A percentile compares a stretch with the other conserved stretches of the same genome.
Evolutionary conservation across 129 eudicot genomes (phyloP).

Genomic region (Centrapalus pauciflorus): DNA sequence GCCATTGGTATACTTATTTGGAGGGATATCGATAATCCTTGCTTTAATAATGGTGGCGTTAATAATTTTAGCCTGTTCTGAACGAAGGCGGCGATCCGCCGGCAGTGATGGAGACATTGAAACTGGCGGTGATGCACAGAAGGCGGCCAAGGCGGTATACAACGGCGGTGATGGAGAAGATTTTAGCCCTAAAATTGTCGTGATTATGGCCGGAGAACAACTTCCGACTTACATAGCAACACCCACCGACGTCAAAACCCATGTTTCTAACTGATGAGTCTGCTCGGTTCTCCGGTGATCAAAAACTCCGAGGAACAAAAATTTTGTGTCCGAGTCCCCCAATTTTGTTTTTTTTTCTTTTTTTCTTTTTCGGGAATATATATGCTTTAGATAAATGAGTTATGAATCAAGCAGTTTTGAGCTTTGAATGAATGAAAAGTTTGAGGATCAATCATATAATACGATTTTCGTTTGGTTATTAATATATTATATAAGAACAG

Average conservation of each 20-base stretch:
- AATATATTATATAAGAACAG: neutral
- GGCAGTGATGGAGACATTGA: constrained; percentile 10
- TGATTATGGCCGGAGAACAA: constrained; percentile 74
- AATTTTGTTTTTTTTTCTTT: constrained; percentile 17
- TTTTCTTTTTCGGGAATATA: neutral
- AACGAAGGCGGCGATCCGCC: constrained; percentile 7
- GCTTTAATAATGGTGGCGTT: constrained; percentile 48
- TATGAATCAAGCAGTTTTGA: too few relatives aligned
- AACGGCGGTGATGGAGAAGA: constrained; percentile 11
- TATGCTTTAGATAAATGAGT: neutral
- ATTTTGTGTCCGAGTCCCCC: constrained; percentile 22
- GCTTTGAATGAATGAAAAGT: constrained; percentile 10
- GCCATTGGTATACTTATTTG: constrained; percentile 51
- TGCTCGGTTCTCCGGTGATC: neutral
- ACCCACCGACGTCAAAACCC: constrained; percentile 15
- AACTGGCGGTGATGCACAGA: constrained; percentile 12
- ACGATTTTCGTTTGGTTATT: neutral
- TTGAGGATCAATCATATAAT: neutral
- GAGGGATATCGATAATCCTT: constrained; percentile 41
- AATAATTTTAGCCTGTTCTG: constrained; percentile 50
- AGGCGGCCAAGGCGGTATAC: neutral
- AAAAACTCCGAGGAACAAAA: constrained; percentile 8
- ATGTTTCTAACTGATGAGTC: neutral
- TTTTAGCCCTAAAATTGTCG: constrained; percentile 34
- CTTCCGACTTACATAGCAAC: constrained; percentile 54